A percentile compares a stretch with the other conserved stretches of the same genome.
Evolutionary conservation across 192 early-diverging fungal genomes (phyloP).

Genomic region (Entomortierella parvispora): DNA sequence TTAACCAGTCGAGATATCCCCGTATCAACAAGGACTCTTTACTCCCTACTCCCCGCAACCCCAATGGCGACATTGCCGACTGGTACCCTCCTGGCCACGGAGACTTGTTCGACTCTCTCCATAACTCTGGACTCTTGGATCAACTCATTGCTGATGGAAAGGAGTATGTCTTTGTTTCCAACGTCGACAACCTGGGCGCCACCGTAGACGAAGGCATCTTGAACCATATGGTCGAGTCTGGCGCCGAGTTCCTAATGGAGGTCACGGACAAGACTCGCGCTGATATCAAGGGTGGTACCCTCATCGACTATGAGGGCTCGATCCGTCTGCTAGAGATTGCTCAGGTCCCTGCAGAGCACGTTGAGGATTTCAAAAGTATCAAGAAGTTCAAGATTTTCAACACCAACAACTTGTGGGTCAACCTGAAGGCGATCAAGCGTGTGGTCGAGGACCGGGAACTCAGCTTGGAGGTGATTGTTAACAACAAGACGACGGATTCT

Average conservation of each 20-base stretch:
- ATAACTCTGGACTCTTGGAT: conserved; percentile 94
- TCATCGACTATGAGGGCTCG: conserved; percentile 96
- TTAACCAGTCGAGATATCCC: conserved; percentile 97
- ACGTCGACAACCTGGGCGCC: conserved; percentile 98
- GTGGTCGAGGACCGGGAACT: conserved; percentile 79
- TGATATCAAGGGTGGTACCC: conserved; percentile 99
- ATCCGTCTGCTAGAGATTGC: conserved; percentile 97
- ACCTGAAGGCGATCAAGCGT: conserved; percentile 87
- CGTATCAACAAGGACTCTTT: conserved; percentile 93
- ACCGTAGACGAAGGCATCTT: conserved; percentile 95
- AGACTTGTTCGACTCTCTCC: conserved; percentile 95
- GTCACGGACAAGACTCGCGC: conserved; percentile 99
- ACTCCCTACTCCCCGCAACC: conserved; percentile 81
- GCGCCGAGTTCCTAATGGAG: conserved; percentile 98
- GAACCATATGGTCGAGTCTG: conserved; percentile 87
- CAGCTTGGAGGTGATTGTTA: conserved; percentile 95
- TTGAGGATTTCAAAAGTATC: conserved; percentile 98
- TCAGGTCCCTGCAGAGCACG: conserved; percentile 96
- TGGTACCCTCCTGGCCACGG: conserved; percentile 99
- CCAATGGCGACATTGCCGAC: conserved; percentile 71
- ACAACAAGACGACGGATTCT: conserved; percentile 92
- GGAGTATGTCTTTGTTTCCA: conserved; percentile 98
- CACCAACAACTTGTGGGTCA: conserved; percentile 94
- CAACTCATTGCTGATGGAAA: conserved; percentile 93
- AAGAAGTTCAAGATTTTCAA: conserved; percentile 99